phyloP scores from a whole-genome alignment of 345 rosid species.

The Iberis pinnata region DNA sequence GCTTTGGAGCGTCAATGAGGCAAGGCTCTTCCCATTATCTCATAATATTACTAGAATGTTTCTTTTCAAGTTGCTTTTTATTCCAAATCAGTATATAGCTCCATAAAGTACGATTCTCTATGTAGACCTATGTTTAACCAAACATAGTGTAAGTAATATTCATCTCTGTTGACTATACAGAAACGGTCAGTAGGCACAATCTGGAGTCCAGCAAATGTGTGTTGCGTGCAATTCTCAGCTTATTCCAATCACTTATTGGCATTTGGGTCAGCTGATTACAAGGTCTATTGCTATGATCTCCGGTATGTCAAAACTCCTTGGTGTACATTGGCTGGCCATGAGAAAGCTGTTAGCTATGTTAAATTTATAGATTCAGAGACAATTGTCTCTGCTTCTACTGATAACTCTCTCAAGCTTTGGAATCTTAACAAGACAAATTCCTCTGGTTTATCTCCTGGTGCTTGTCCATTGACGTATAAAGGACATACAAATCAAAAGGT shows the following conservation, averaged over 20 bases:
- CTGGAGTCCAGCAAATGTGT: slow-evolving; percentile 67
- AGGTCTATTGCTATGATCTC: slow-evolving; percentile 73
- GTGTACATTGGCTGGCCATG: slow-evolving; percentile 71
- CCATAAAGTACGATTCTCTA: slow-evolving; percentile 5
- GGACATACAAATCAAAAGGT: slow-evolving; percentile 95
- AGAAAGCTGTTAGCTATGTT: slow-evolving; percentile 82
- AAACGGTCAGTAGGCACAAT: slow-evolving; percentile 59
- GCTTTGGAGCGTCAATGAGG: slow-evolving; percentile 87
- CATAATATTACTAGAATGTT: background rate
- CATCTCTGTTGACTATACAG: slow-evolving; percentile 40
- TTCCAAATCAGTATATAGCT: slow-evolving; percentile 6
- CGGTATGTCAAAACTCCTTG: slow-evolving; percentile 60
- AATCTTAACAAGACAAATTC: slow-evolving; percentile 54
- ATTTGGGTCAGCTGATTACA: slow-evolving; percentile 81
- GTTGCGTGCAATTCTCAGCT: slow-evolving; percentile 76
- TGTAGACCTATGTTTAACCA: background rate
- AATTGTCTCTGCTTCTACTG: slow-evolving; percentile 88
- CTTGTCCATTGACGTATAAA: slow-evolving; percentile 57
- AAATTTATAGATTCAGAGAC: slow-evolving; percentile 75
- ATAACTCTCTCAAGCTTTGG: slow-evolving; percentile 84
- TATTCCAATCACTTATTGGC: slow-evolving; percentile 62
- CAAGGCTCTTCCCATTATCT: slow-evolving; percentile 19
- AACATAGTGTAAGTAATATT: slow-evolving; percentile 8
- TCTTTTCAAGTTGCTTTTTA: background rate
- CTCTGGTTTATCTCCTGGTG: slow-evolving; percentile 39